phyloP scores from a whole-genome alignment of 176 grass and related monocot species.

The Oryza coarctata region DNA sequence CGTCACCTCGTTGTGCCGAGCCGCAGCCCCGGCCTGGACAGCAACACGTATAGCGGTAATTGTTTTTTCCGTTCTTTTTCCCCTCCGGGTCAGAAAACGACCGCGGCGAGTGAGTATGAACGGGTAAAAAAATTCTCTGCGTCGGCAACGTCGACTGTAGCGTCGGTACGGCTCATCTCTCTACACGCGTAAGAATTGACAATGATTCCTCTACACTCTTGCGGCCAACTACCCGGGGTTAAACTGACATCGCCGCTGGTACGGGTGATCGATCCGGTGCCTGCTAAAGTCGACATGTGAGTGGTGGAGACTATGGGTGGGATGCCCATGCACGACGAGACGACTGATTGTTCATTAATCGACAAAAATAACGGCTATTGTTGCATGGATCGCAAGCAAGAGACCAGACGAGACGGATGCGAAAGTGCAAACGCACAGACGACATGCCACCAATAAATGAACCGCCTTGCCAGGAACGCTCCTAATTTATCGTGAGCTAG shows the following conservation, averaged over 20 bases:
- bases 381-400: slow-evolving; percentile 45
- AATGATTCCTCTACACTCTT: slow-evolving; percentile 1
- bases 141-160: slow-evolving; percentile 25
- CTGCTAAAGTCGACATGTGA: not conserved
- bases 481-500: not conserved
- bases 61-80: not conserved
- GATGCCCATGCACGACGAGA: slow-evolving; percentile 1
- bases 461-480: not conserved
- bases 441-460: not conserved
- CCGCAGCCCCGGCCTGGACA: slow-evolving; percentile 12
- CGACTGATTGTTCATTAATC: not conserved
- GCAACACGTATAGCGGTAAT: not conserved
- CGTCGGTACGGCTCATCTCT: not conserved
- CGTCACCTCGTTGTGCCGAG: not conserved
- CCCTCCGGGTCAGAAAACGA: slow-evolving; percentile 2
- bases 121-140: not conserved
- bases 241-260: not conserved
- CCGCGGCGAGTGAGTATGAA: not conserved
- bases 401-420: not conserved
- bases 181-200: slow-evolving; percentile 20
- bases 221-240: slow-evolving; percentile 3
- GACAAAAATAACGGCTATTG: slow-evolving; percentile 23
- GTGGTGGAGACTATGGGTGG: not conserved
- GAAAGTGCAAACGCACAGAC: not conserved
- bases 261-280: not conserved